A percentile compares a stretch with the other conserved stretches of the same genome.
Conservation (phyloP, 2,329 filamentous ascomycete genomes). For the Rhytidhysteron rufulum region DNA sequence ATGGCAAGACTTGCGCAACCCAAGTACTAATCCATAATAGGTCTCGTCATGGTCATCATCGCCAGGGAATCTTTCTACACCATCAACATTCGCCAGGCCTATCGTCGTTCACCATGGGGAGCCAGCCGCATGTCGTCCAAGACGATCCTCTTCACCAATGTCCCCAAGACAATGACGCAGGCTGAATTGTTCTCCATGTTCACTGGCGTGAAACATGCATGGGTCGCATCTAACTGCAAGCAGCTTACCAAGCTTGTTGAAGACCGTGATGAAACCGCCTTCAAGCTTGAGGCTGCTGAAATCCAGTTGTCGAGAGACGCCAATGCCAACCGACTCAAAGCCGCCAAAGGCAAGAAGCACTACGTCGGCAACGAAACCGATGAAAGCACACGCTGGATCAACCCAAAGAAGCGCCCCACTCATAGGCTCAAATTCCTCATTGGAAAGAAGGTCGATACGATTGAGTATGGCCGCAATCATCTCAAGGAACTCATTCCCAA, state of each 20-base stretch:
- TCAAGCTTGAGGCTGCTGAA: slow-evolving; percentile 43
- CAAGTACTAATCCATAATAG: slow-evolving; percentile 5
- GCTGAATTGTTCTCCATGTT: slow-evolving; percentile 38
- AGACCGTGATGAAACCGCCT: slow-evolving; percentile 40
- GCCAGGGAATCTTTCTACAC: slow-evolving; percentile 44
- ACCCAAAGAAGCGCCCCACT: slow-evolving; percentile 38
- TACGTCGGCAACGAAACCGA: slow-evolving; percentile 39
- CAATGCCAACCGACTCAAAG: slow-evolving; percentile 67
- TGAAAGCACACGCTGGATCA: slow-evolving; percentile 40
- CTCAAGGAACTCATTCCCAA: slow-evolving; percentile 70
- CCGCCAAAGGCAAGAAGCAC: slow-evolving; percentile 52
- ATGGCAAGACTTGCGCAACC: not conserved
- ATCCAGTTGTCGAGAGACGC: slow-evolving; percentile 45
- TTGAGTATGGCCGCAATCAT: slow-evolving; percentile 76
- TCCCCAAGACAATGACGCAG: slow-evolving; percentile 40
- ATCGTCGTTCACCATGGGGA: slow-evolving; percentile 41
- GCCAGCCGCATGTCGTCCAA: slow-evolving; percentile 43
- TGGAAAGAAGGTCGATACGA: slow-evolving; percentile 60
- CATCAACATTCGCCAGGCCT: slow-evolving; percentile 48
- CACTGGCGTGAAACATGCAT: slow-evolving; percentile 39
- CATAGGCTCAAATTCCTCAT: slow-evolving; percentile 40
- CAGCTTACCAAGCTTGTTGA: slow-evolving; percentile 43
- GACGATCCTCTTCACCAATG: slow-evolving; percentile 47
- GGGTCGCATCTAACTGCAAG: slow-evolving; percentile 45
- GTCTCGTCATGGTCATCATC: slow-evolving; percentile 42